Percentiles rank a stretch among this genome's conserved stretches.
Conservation (phyloP, 768 basidiomycete species). For the Tulasnella sp. region DNA sequence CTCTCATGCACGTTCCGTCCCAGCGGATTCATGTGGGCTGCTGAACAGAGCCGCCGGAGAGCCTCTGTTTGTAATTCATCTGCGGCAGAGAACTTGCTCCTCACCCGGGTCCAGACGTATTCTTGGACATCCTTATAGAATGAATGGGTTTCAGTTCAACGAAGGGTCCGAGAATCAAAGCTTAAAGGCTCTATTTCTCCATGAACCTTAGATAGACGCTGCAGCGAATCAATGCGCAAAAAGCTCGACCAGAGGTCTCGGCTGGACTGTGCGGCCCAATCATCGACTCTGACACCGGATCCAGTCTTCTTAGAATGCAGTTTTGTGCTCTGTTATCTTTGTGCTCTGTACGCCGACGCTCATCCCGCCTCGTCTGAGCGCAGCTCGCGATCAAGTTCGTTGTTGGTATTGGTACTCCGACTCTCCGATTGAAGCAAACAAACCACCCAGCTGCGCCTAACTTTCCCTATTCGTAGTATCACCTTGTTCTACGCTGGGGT, state of each 20-base stretch:
- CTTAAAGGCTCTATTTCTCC: background rate
- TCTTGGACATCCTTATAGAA: background rate
- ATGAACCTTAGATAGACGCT: background rate
- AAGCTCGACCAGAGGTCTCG: background rate
- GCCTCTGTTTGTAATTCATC: background rate
- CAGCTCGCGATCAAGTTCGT: background rate
- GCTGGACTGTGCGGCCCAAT: background rate
- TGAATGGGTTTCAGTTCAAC: background rate
- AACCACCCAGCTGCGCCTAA: background rate
- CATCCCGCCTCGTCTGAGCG: background rate
- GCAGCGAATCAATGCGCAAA: background rate
- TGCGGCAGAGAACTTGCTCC: background rate
- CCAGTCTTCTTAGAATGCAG: background rate
- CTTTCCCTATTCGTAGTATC: background rate
- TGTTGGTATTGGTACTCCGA: background rate
- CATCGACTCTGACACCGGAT: background rate
- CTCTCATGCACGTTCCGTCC: background rate
- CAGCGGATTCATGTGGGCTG: too few relatives aligned
- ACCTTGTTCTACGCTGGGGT: background rate
- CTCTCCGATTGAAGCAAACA: background rate
- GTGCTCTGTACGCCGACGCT: background rate
- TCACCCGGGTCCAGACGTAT: background rate
- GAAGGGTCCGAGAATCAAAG: background rate
- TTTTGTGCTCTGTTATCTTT: background rate
- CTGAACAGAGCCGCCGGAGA: background rate